Percentiles rank a stretch among this genome's conserved stretches.
phyloP scores from a whole-genome alignment of 2,329 filamentous ascomycete species.

The Fusarium papillatum region DNA sequence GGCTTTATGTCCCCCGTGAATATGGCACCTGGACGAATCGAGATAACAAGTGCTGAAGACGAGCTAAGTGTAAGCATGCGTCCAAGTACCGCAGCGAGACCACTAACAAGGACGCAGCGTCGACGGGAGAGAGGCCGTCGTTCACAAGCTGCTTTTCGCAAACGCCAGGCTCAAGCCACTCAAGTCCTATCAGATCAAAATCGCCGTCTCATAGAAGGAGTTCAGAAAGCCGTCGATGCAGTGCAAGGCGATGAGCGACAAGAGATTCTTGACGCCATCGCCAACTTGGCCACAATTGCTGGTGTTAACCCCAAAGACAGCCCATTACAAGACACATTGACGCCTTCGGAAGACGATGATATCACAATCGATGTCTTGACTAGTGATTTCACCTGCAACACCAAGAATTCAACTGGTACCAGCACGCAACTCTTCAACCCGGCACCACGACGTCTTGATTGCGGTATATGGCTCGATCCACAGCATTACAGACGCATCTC shows the following conservation, averaged over 20 bases:
- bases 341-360: not conserved
- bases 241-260: constrained; percentile 13
- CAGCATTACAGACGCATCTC: constrained; percentile 23
- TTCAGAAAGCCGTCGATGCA: constrained; percentile 5
- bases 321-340: fast-evolving
- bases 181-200: constrained; percentile 39
- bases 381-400: not conserved
- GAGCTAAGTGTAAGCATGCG: constrained; percentile 6
- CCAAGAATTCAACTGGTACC: not conserved
- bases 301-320: constrained; percentile 2
- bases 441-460: constrained; percentile 3
- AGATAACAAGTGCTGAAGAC: not conserved
- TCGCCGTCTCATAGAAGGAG: constrained; percentile 4
- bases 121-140: constrained; percentile 47
- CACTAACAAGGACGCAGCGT: constrained; percentile 9
- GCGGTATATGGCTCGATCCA: constrained; percentile 25
- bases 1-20: not conserved
- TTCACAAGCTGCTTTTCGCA: constrained; percentile 48
- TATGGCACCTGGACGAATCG: not conserved
- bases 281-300: constrained; percentile 7
- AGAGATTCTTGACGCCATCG: constrained; percentile 16
- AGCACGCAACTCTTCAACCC: too few species aligned
- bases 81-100: not conserved
- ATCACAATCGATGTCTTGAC: not conserved
- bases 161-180: constrained; percentile 41